Evolutionary conservation across 331 rosid genomes (phyloP).

Genomic region (Quercus phellos): DNA sequence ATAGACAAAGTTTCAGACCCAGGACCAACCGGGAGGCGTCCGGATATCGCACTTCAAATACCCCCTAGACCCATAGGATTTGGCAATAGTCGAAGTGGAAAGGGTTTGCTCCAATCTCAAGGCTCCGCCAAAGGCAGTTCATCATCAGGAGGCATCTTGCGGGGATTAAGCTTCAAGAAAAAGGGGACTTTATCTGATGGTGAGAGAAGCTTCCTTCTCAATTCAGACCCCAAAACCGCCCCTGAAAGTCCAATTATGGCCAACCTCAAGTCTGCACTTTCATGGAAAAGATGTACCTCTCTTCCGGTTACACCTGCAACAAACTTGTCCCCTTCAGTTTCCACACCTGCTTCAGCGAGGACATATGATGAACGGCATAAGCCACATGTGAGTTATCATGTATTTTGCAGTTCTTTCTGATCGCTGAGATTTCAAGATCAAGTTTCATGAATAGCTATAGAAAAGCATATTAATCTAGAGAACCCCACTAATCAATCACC

Average conservation of each 20-base stretch:
- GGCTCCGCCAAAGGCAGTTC: constrained; percentile 55
- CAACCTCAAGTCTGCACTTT: constrained; percentile 35
- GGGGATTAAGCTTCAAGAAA: constrained; percentile 85
- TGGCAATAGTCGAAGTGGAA: constrained; percentile 49
- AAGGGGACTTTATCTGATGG: constrained; percentile 51
- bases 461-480: background rate
- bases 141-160: constrained; percentile 55
- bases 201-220: constrained; percentile 82
- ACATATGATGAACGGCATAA: constrained; percentile 52
- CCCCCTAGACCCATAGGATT: constrained; percentile 75
- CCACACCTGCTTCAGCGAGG: constrained; percentile 73
- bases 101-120: constrained; percentile 65
- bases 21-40: constrained; percentile 55
- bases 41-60: constrained; percentile 90
- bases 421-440: constrained; percentile 11
- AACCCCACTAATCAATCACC: background rate
- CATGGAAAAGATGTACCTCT: constrained; percentile 78
- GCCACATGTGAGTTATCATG: constrained; percentile 47
- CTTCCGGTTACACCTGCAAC: constrained; percentile 80
- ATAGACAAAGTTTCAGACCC: constrained; percentile 32
- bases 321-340: constrained; percentile 56
- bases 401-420: constrained; percentile 12
- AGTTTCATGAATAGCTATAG: background rate
- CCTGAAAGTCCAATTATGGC: constrained; percentile 51
- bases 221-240: constrained; percentile 44